Base-by-base conservation (phyloP, 176 grass and related monocot genomes). In the Luzula sylvatica region DNA sequence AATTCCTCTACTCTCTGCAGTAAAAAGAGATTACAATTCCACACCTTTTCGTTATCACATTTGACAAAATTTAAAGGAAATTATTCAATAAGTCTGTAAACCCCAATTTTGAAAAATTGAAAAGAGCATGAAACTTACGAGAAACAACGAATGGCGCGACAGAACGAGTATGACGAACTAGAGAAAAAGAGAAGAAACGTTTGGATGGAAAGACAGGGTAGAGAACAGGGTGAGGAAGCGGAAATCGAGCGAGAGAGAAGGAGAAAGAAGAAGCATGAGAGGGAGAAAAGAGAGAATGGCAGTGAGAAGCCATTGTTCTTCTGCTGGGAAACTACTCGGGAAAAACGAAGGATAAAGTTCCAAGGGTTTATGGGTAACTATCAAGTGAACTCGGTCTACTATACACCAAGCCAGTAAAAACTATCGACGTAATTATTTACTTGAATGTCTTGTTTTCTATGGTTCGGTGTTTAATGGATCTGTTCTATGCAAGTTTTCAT, bases 21-120 rank as follows among this genome's bases (percentile, higher is more conserved):
- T 22, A 72, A 42, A 3, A 20, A 52, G 14, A 72, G 40, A 60
- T 41, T n/a, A n/a, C n/a, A n/a, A n/a, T n/a, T n/a, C n/a, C n/a
- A n/a, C n/a, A n/a, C n/a, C n/a, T n/a, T n/a, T n/a, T n/a, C n/a
- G n/a, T n/a, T n/a, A n/a, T n/a, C n/a, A n/a, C n/a, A n/a, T n/a
- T n/a, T n/a, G n/a, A n/a, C n/a, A n/a, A n/a, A n/a, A n/a, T n/a
- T n/a, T n/a, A n/a, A n/a, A n/a, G n/a, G n/a, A n/a, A n/a, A n/a
- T n/a, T n/a, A n/a, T n/a, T n/a, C n/a, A n/a, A n/a, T n/a, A n/a
- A n/a, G n/a, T n/a, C n/a, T n/a, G n/a, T n/a, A n/a, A n/a, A n/a
- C n/a, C n/a, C n/a, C n/a, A n/a, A n/a, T n/a, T n/a, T n/a, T n/a
- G n/a, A n/a, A n/a, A n/a, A n/a, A n/a, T n/a, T n/a, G 11, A 20